These are phyloP conservation scores for Chernovozyma sophiae-reginae DNA, from an alignment of 1,139 yeast species.

Conservation along the genomic window DNA sequence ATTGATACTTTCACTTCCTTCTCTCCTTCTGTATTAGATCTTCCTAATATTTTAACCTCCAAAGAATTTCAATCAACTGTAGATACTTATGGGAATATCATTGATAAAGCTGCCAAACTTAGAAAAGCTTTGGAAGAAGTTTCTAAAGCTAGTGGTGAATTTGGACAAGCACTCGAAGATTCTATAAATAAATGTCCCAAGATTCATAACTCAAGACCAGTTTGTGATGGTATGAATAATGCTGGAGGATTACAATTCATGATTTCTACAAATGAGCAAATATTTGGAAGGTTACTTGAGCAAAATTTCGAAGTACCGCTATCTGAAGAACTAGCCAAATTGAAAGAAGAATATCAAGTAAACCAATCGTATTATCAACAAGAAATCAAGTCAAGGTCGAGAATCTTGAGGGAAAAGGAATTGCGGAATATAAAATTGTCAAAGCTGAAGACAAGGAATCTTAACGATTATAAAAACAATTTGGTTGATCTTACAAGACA, in stretches of 20 bases:
- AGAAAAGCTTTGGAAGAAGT: slow-evolving; percentile 46
- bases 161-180: slow-evolving; percentile 68
- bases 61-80: slow-evolving; percentile 52
- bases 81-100: slow-evolving; percentile 42
- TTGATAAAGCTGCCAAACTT: slow-evolving; percentile 50
- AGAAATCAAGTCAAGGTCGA: slow-evolving; percentile 48
- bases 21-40: slow-evolving; percentile 51
- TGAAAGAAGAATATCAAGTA: slow-evolving; percentile 33
- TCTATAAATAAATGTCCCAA: slow-evolving; percentile 51
- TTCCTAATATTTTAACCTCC: slow-evolving; percentile 57
- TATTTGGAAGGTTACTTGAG: slow-evolving; percentile 55
- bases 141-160: slow-evolving; percentile 63
- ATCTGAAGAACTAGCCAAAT: slow-evolving; percentile 34
- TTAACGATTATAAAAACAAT: slow-evolving; percentile 61
- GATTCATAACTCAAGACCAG: slow-evolving; percentile 59
- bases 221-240: slow-evolving; percentile 62
- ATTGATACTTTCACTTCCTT: slow-evolving; percentile 36
- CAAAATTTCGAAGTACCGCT: slow-evolving; percentile 57
- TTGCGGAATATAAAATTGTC: slow-evolving; percentile 53
- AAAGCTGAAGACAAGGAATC: slow-evolving; percentile 53
- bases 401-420: slow-evolving; percentile 51
- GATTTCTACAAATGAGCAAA: slow-evolving; percentile 73
- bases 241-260: slow-evolving; percentile 79
- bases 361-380: slow-evolving; percentile 52
- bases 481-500: slow-evolving; percentile 65